phyloP scores from a whole-genome alignment of 768 basidiomycete genomes.

The Phallus indusiatus region DNA sequence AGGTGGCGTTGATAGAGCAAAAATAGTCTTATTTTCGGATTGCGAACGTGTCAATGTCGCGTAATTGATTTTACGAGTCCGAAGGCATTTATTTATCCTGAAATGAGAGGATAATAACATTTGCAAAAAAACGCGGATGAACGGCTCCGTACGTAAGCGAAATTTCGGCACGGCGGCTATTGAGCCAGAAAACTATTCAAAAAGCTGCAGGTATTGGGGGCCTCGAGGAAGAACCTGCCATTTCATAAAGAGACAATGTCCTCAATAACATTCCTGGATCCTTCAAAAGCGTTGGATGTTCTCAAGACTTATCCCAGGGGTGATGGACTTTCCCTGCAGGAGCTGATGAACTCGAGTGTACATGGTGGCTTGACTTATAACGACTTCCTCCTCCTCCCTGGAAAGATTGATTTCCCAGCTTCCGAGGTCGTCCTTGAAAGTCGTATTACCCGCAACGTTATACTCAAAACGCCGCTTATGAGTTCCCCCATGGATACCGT shows the following conservation, averaged over 20 bases:
- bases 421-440: constrained; percentile 74
- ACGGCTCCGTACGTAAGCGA: too few relatives aligned
- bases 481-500: constrained; percentile 99
- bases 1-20: constrained; percentile 79
- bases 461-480: constrained; percentile 90
- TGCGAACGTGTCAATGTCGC: constrained; percentile 9
- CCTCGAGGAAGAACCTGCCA: too few relatives aligned
- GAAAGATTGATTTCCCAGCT: constrained; percentile 90
- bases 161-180: too few relatives aligned
- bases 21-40: constrained; percentile 50
- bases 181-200: too few relatives aligned
- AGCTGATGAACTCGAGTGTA: constrained; percentile 80
- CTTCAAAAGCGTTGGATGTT: constrained; percentile 63
- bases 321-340: constrained; percentile 78
- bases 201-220: too few relatives aligned
- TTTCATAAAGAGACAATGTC: constrained; percentile 4
- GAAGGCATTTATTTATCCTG: background rate
- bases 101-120: too few relatives aligned
- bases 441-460: constrained; percentile 82
- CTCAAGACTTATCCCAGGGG: constrained; percentile 57
- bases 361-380: constrained; percentile 97
- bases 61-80: background rate
- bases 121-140: too few relatives aligned
- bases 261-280: constrained; percentile 42
- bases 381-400: constrained; percentile 90